These are phyloP conservation scores for Plantago major DNA, from an alignment of 257 asterid species.

Conservation along the genomic window DNA sequence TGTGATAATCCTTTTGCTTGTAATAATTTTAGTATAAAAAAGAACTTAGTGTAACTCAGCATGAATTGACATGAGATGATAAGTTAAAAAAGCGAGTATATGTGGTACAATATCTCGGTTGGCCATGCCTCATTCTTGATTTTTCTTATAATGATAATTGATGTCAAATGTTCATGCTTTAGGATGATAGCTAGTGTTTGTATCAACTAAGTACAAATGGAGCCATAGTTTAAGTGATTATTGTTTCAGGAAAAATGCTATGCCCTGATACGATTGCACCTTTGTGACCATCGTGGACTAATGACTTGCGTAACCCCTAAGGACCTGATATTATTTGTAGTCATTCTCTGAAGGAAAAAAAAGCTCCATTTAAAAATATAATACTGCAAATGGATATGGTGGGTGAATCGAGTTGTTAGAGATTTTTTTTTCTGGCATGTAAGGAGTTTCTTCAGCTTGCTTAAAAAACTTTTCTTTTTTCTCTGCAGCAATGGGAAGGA, in stretches of 20 bases:
- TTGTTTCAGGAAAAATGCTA: neutral
- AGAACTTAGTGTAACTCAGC: neutral
- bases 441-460: neutral
- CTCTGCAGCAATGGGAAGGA: constrained; percentile 94
- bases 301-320: neutral
- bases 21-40: neutral
- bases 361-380: neutral
- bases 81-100: too few relatives aligned
- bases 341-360: neutral
- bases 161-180: too few relatives aligned
- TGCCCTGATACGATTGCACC: neutral
- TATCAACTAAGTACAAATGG: too few relatives aligned
- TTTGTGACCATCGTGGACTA: neutral
- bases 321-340: neutral
- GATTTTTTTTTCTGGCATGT: neutral
- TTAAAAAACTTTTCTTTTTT: constrained; percentile 13
- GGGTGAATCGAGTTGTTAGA: constrained; percentile 8
- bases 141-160: too few relatives aligned
- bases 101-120: too few relatives aligned
- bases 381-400: constrained; percentile 4
- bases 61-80: neutral
- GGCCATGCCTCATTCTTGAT: too few relatives aligned
- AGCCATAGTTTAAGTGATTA: too few relatives aligned
- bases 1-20: neutral
- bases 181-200: too few relatives aligned